Percentiles rank a stretch among this genome's conserved stretches.
Conservation (phyloP, 805 yeast species). For the Zygotorulaspora florentina region DNA sequence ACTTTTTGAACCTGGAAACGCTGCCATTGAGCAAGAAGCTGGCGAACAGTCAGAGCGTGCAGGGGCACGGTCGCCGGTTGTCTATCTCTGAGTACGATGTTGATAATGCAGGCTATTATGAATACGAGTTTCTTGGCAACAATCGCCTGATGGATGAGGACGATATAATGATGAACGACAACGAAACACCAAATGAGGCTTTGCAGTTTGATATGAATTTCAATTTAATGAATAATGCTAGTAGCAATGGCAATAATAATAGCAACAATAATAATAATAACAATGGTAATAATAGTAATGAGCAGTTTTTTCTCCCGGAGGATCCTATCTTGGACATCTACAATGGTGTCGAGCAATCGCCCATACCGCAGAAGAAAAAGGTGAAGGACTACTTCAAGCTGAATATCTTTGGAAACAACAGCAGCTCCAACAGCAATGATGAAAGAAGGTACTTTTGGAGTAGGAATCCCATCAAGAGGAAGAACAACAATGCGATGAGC, state of each 20-base stretch:
- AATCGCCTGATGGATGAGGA: conserved; percentile 4
- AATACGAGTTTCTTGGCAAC: conserved; percentile 30
- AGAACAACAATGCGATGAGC: background rate
- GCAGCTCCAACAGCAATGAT: conserved; percentile 9
- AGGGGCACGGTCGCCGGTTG: conserved; percentile 18
- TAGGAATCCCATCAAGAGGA: conserved; percentile 18
- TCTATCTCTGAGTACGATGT: conserved; percentile 31
- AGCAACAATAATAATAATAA: conserved; percentile 3
- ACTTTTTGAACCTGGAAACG: conserved; percentile 10
- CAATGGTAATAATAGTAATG: background rate
- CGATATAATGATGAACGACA: conserved; percentile 14
- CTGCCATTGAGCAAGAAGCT: conserved; percentile 3
- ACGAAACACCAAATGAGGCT: conserved; percentile 3
- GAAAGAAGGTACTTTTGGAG: conserved; percentile 30
- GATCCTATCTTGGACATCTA: conserved; percentile 8
- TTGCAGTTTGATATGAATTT: background rate
- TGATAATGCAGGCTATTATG: conserved; percentile 29
- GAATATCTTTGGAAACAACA: conserved; percentile 21
- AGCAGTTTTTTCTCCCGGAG: conserved; percentile 1
- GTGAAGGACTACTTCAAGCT: conserved; percentile 30
- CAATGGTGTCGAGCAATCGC: conserved; percentile 6
- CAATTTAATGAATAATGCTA: background rate
- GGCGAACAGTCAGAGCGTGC: background rate
- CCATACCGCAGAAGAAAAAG: conserved; percentile 16
- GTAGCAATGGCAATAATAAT: background rate